phyloP scores from a whole-genome alignment of 768 basidiomycete genomes.

The Mycena vulgaris region DNA sequence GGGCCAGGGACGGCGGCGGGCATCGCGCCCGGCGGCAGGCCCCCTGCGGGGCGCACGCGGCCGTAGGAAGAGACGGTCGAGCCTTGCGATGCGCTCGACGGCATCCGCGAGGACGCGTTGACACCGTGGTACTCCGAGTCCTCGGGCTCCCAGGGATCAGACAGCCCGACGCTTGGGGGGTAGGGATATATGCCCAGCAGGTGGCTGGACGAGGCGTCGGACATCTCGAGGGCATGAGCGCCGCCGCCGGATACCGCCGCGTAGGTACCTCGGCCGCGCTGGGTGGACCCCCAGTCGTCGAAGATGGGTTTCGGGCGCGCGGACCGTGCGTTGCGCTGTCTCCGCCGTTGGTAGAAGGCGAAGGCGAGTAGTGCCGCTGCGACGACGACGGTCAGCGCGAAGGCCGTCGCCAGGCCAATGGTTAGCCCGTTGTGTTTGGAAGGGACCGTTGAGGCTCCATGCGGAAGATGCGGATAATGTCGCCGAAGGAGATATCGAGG shows the following conservation, averaged over 20 bases:
- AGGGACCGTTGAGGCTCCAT: neutral
- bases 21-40: slow-evolving; percentile 11
- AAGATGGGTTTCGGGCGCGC: neutral
- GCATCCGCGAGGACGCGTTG: neutral
- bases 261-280: slow-evolving; percentile 18
- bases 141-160: slow-evolving; percentile 15
- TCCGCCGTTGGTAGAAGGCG: slow-evolving; percentile 15
- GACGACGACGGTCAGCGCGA: slow-evolving; percentile 9
- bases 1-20: slow-evolving; percentile 9
- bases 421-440: neutral
- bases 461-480: slow-evolving; percentile 18
- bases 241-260: slow-evolving; percentile 6
- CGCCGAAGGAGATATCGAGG: slow-evolving; percentile 5
- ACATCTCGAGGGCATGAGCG: neutral
- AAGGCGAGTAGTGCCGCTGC: slow-evolving; percentile 1
- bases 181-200: slow-evolving; percentile 1
- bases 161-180: neutral
- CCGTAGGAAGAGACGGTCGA: neutral
- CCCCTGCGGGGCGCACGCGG: neutral
- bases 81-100: neutral
- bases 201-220: slow-evolving; percentile 11
- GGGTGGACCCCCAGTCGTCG: slow-evolving; percentile 22
- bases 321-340: neutral
- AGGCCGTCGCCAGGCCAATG: slow-evolving; percentile 22
- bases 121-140: neutral